Evolutionary conservation across 2,329 filamentous ascomycete species (phyloP).

Genomic region (Sporothrix mexicana): DNA sequence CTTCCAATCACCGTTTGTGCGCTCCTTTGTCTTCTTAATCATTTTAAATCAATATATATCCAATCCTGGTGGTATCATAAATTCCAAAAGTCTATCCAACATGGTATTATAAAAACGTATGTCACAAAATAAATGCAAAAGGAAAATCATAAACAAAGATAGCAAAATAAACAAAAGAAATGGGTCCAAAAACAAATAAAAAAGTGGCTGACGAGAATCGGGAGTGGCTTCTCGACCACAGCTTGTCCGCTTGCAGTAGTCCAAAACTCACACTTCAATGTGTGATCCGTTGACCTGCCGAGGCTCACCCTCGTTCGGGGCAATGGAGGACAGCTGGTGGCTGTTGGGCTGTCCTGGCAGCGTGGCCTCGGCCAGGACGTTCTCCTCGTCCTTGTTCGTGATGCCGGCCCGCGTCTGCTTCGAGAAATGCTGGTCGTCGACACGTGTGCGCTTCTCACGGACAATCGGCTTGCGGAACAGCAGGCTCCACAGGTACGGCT

Average conservation of each 20-base stretch:
- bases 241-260: neutral
- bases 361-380: constrained; percentile 1
- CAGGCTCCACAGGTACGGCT: constrained; percentile 37
- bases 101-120: neutral
- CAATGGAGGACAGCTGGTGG: neutral
- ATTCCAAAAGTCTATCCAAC: constrained; percentile 11
- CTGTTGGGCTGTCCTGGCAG: neutral
- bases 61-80: constrained; percentile 10
- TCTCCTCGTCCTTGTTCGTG: constrained; percentile 30
- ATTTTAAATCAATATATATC: neutral
- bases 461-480: constrained; percentile 30
- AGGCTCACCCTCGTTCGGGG: neutral
- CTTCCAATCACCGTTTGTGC: neutral
- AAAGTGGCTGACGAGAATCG: neutral
- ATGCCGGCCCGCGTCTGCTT: neutral
- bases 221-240: too few species aligned
- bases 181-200: neutral
- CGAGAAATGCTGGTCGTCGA: constrained; percentile 10
- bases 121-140: neutral
- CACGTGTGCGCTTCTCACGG: constrained; percentile 22
- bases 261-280: neutral
- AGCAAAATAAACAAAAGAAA: neutral
- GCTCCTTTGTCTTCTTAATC: too few species aligned
- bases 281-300: neutral
- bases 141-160: neutral